Evolutionary conservation across 2,329 filamentous ascomycete genomes (phyloP).

Genomic region (Monosporascus sp.): DNA sequence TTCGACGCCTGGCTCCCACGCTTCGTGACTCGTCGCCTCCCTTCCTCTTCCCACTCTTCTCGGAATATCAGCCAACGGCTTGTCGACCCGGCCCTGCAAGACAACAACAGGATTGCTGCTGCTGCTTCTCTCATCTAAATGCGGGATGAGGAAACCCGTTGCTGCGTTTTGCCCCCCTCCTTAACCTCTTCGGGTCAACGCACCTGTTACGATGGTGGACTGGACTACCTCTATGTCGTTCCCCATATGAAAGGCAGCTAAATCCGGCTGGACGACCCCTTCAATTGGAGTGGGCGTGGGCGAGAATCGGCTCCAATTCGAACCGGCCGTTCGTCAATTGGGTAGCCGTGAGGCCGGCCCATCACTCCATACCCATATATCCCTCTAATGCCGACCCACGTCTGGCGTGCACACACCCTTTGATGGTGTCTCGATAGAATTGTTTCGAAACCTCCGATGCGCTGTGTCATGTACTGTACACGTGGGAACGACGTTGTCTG

Average conservation of each 20-base stretch:
- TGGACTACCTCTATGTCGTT: constrained; percentile 6
- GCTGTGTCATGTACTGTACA: not conserved
- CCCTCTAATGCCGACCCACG: not conserved
- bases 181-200: constrained; percentile 29
- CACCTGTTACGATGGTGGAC: constrained; percentile 28
- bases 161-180: constrained; percentile 24
- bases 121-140: constrained; percentile 8
- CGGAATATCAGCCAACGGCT: constrained; percentile 14
- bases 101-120: constrained; percentile 1
- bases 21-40: constrained; percentile 14
- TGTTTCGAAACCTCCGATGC: not conserved
- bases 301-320: not conserved
- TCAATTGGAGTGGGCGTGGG: constrained; percentile 2
- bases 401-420: not conserved
- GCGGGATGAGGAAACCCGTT: constrained; percentile 19
- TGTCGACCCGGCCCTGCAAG: constrained; percentile 3
- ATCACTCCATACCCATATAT: not conserved
- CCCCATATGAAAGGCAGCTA: constrained; percentile 9
- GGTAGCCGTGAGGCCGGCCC: not conserved
- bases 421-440: constrained; percentile 6
- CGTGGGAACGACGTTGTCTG: not conserved
- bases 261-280: constrained; percentile 14
- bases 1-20: constrained; percentile 20
- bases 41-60: constrained; percentile 8
- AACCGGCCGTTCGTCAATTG: not conserved